Percentiles rank a stretch among this genome's conserved stretches.
Evolutionary conservation across 169 alveolate species (phyloP).

Genomic region (Plasmodium fragile): DNA sequence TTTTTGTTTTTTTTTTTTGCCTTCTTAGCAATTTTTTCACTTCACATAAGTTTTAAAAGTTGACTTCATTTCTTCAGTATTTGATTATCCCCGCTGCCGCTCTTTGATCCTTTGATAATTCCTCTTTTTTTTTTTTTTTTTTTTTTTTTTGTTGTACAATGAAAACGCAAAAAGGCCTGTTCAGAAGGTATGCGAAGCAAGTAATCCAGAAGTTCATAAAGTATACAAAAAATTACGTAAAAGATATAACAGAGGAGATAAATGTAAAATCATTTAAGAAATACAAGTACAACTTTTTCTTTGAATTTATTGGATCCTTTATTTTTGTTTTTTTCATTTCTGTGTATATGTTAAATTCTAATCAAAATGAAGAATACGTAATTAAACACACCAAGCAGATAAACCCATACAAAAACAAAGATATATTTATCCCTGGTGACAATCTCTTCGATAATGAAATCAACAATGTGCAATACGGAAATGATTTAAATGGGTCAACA

Average conservation of each 20-base stretch:
- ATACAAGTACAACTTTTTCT: conserved; percentile 61
- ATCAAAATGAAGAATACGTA: conserved; percentile 61
- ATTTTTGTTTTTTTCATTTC: conserved; percentile 67
- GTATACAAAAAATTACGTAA: conserved; percentile 30
- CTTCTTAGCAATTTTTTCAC: background rate
- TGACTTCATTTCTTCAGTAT: background rate
- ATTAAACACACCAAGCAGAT: conserved; percentile 52
- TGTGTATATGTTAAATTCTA: conserved; percentile 55
- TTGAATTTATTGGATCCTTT: conserved; percentile 73
- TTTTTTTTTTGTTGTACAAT: conserved; percentile 27
- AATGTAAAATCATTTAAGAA: conserved; percentile 72
- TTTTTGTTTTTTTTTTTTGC: background rate
- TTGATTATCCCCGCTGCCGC: background rate
- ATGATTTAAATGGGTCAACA: background rate
- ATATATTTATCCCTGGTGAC: conserved; percentile 29
- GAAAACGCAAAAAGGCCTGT: conserved; percentile 45
- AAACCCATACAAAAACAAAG: conserved; percentile 44
- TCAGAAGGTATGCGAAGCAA: conserved; percentile 22
- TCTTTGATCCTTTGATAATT: background rate
- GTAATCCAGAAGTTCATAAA: background rate
- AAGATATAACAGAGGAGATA: conserved; percentile 48
- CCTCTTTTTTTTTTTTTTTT: conserved; percentile 1
- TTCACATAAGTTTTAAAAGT: background rate
- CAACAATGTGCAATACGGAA: conserved; percentile 10
- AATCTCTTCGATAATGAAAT: conserved; percentile 43